A percentile compares a stretch with the other conserved stretches of the same genome.
phyloP scores from a whole-genome alignment of 2,329 filamentous ascomycete species.

The Thermothelomyces thermophilus region DNA sequence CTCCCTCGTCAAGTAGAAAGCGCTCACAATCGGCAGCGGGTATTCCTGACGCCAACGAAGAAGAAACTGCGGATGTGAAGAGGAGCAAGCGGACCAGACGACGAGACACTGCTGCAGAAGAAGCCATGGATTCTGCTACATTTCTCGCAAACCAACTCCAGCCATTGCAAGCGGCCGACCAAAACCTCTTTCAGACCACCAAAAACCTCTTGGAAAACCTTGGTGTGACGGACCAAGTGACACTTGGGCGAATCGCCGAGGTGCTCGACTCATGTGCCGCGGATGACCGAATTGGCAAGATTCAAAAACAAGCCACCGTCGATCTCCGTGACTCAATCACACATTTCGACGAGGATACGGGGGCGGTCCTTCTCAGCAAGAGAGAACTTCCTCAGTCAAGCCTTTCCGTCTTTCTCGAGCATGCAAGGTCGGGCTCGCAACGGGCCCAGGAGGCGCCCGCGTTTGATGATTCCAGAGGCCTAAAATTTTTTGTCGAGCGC shows the following conservation, averaged over 20 bases:
- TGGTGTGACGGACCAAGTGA: conserved; percentile 44
- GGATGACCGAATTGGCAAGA: conserved; percentile 44
- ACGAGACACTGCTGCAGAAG: conserved; percentile 51
- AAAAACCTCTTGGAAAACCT: conserved; percentile 50
- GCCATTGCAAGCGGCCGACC: conserved; percentile 50
- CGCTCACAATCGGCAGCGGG: conserved; percentile 58
- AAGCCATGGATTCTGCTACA: conserved; percentile 45
- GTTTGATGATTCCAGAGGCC: conserved; percentile 48
- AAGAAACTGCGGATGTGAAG: conserved; percentile 53
- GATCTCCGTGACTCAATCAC: conserved; percentile 45
- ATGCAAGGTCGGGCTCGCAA: conserved; percentile 51
- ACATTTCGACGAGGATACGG: conserved; percentile 47
- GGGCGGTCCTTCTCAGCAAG: conserved; percentile 47
- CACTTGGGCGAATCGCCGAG: conserved; percentile 41
- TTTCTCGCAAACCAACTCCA: conserved; percentile 50
- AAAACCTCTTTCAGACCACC: conserved; percentile 49
- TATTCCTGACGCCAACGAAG: conserved; percentile 48
- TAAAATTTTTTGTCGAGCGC: conserved; percentile 45
- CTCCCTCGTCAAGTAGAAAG: conserved; percentile 46
- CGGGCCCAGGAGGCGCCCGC: conserved; percentile 39
- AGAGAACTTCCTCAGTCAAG: conserved; percentile 47
- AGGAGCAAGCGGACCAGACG: conserved; percentile 60
- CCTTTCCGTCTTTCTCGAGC: conserved; percentile 56
- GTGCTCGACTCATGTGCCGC: conserved; percentile 46
- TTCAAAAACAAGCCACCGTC: conserved; percentile 40